Evolutionary conservation across 139 green algal genomes (phyloP).

Genomic region (Limnomonas spitsbergensis): DNA sequence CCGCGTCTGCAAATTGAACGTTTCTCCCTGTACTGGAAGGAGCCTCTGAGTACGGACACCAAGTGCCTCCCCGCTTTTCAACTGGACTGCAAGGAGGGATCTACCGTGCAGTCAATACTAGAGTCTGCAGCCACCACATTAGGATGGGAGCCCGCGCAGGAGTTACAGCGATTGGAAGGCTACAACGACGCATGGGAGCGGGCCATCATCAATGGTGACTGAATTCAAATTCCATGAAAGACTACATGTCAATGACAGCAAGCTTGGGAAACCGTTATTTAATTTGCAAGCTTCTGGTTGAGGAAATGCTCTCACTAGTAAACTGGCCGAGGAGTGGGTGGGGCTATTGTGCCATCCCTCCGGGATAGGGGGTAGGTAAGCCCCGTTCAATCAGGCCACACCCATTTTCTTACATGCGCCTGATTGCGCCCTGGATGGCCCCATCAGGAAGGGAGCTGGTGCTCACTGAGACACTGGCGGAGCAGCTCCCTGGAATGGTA

Average conservation of each 20-base stretch:
- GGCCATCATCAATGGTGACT: constrained; percentile 40
- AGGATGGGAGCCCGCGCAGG: constrained; percentile 25
- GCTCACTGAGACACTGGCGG: neutral
- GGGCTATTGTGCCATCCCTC: neutral
- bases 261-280: no score
- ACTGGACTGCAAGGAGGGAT: neutral
- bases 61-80: constrained; percentile 7
- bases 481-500: neutral
- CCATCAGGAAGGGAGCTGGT: neutral
- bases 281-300: neutral
- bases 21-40: constrained; percentile 88
- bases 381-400: neutral
- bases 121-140: constrained; percentile 14
- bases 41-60: constrained; percentile 59
- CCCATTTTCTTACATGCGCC: neutral
- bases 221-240: no score
- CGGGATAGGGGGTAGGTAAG: neutral
- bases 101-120: constrained; percentile 10
- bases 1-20: constrained; percentile 47
- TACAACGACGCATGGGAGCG: constrained; percentile 61
- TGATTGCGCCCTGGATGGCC: neutral
- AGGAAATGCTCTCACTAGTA: neutral
- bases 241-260: no score
- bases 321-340: neutral
- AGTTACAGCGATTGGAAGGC: constrained; percentile 57